Evolutionary conservation across 1,284 basidiomycete genomes (phyloP).

Genomic region (Ceratobasidium sp.): DNA sequence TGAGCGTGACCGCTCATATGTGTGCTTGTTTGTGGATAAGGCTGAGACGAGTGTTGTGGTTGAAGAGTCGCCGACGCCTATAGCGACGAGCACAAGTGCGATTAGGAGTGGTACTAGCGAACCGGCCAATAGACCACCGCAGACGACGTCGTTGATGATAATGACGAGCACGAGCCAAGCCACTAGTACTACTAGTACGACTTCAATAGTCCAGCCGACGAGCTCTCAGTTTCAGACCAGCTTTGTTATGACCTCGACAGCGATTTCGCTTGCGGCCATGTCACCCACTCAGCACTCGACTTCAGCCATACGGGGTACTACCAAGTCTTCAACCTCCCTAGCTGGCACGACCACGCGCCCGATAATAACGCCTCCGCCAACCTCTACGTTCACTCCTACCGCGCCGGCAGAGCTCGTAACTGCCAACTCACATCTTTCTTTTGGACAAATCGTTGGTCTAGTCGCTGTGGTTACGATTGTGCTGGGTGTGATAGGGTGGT

Average conservation of each 20-base stretch:
- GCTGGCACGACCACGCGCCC: conserved; percentile 15
- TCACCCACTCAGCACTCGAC: neutral
- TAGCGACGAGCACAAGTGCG: too few relatives aligned
- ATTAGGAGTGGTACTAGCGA: too few relatives aligned
- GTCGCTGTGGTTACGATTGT: neutral
- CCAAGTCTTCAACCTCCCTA: neutral
- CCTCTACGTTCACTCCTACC: neutral
- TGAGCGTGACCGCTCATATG: too few relatives aligned
- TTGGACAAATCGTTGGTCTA: conserved; percentile 17
- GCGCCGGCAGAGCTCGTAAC: conserved; percentile 15
- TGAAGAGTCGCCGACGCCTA: neutral
- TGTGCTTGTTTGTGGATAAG: too few relatives aligned
- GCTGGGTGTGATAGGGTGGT: conserved; percentile 1
- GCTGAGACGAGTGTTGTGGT: neutral
- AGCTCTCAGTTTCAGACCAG: neutral
- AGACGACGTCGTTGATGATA: too few relatives aligned
- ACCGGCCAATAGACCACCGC: too few relatives aligned
- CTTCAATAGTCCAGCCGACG: neutral
- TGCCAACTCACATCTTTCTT: neutral
- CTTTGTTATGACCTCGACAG: neutral
- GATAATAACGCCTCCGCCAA: conserved; percentile 18
- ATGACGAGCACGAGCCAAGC: too few relatives aligned
- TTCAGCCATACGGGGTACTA: neutral
- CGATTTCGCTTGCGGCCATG: neutral
- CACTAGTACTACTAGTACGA: too few relatives aligned